Evolutionary conservation across 2,329 filamentous ascomycete species (phyloP).

Genomic region (Neoscytalidium dimidiatum): DNA sequence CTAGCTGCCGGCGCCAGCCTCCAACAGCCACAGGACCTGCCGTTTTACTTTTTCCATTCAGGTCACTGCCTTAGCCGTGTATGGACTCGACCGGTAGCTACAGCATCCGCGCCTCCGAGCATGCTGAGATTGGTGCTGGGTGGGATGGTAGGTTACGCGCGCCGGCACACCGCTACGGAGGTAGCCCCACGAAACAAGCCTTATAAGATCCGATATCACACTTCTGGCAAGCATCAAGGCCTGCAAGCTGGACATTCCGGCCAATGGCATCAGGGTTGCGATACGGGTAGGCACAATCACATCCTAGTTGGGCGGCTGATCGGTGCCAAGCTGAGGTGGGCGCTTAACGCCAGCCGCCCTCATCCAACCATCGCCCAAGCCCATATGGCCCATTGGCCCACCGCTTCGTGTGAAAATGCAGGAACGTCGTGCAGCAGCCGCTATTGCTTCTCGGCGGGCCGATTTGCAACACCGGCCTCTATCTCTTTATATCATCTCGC

Average conservation of each 20-base stretch:
- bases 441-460: conserved; percentile 31
- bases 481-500: conserved; percentile 8
- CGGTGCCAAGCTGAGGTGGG: conserved; percentile 4
- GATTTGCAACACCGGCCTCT: not conserved
- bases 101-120: not conserved
- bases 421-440: conserved; percentile 24
- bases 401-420: not conserved
- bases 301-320: conserved; percentile 10
- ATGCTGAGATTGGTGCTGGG: not conserved
- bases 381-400: not conserved
- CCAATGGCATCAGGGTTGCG: not conserved
- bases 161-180: not conserved
- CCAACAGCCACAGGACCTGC: no score
- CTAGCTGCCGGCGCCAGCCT: no score
- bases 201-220: conserved; percentile 10
- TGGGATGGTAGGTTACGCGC: not conserved
- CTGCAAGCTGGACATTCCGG: not conserved
- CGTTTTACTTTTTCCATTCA: not conserved
- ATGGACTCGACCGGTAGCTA: no score
- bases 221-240: not conserved
- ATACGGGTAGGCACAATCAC: conserved; percentile 2
- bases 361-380: not conserved
- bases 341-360: conserved; percentile 9
- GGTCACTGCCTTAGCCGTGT: no score
- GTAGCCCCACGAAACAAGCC: conserved; percentile 8